These are phyloP conservation scores for Clonostachys solani DNA, from an alignment of 2,329 filamentous ascomycete species.

Conservation along the genomic window DNA sequence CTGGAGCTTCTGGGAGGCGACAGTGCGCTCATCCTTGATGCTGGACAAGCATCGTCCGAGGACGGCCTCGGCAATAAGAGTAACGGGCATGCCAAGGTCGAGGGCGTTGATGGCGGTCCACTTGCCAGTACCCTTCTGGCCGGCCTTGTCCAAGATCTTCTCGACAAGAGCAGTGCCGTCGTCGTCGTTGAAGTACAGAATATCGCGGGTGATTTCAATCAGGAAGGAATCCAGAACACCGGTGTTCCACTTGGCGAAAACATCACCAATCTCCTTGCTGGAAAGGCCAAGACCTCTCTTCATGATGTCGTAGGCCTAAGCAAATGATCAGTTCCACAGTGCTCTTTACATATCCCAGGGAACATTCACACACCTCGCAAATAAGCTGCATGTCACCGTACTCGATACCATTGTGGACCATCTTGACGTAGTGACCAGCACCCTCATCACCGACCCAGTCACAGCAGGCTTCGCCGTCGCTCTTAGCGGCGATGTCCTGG, in stretches of 20 bases:
- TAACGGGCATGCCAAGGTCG: slow-evolving; percentile 97
- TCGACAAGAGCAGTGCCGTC: slow-evolving; percentile 88
- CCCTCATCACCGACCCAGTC: slow-evolving; percentile 99
- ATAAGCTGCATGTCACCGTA: slow-evolving; percentile 99
- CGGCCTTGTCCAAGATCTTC: slow-evolving; percentile 98
- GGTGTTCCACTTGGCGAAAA: slow-evolving; percentile 96
- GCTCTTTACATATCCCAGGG: not conserved
- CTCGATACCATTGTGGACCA: slow-evolving; percentile 99
- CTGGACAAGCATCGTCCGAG: slow-evolving; percentile 91
- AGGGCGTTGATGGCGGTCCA: slow-evolving; percentile 99
- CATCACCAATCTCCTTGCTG: slow-evolving; percentile 93
- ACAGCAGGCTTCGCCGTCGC: slow-evolving; percentile 94
- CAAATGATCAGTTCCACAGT: slow-evolving; percentile 11
- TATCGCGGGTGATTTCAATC: slow-evolving; percentile 97
- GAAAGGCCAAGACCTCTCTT: slow-evolving; percentile 90
- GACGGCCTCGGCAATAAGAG: slow-evolving; percentile 94
- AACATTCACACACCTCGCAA: slow-evolving; percentile 69
- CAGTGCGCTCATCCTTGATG: slow-evolving; percentile 87
- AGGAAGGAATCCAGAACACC: slow-evolving; percentile 98
- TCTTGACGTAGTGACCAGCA: slow-evolving; percentile 99
- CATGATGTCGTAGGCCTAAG: slow-evolving; percentile 97
- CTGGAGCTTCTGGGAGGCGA: slow-evolving; percentile 73
- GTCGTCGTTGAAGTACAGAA: slow-evolving; percentile 97
- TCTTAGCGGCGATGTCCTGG: slow-evolving; percentile 97
- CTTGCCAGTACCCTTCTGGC: slow-evolving; percentile 99